phyloP scores from a whole-genome alignment of 1,284 basidiomycete species.

The Ustilago bromivora region DNA sequence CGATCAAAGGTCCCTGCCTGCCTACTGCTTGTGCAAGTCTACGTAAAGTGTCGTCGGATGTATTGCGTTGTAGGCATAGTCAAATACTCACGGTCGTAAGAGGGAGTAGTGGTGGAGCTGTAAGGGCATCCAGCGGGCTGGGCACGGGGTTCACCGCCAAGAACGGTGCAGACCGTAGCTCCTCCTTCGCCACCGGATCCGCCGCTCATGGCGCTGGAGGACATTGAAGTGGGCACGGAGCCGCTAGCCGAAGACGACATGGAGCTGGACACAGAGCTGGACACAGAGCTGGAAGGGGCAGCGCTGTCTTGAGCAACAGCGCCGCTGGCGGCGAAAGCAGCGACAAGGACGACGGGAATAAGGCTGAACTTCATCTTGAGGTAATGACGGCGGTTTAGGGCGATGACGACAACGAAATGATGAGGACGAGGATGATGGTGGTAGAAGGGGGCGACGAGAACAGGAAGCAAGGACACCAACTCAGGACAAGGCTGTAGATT shows the following conservation, averaged over 20 bases:
- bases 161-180: constrained; percentile 48
- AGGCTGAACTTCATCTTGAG: constrained; percentile 61
- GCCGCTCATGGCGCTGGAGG: constrained; percentile 28
- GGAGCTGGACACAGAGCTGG: constrained; percentile 21
- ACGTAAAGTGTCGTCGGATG: not conserved
- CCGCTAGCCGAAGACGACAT: constrained; percentile 17
- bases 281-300: constrained; percentile 18
- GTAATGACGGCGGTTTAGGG: not conserved
- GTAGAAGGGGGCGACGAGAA: not conserved
- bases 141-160: constrained; percentile 45
- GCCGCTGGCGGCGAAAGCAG: constrained; percentile 49
- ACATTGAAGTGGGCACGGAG: constrained; percentile 40
- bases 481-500: not conserved
- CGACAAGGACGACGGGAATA: constrained; percentile 54
- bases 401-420: not conserved
- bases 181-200: constrained; percentile 15
- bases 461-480: not conserved
- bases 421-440: constrained; percentile 4
- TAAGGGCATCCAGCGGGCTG: constrained; percentile 48
- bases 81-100: constrained; percentile 58
- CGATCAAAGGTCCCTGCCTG: not conserved
- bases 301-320: constrained; percentile 53
- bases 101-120: constrained; percentile 55
- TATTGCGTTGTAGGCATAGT: not conserved
- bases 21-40: not conserved